Evolutionary conservation across 1,284 basidiomycete species (phyloP), one percentile per base, ranked within the genome.

Genomic region (Coniferiporia sulphurascens): DNA sequence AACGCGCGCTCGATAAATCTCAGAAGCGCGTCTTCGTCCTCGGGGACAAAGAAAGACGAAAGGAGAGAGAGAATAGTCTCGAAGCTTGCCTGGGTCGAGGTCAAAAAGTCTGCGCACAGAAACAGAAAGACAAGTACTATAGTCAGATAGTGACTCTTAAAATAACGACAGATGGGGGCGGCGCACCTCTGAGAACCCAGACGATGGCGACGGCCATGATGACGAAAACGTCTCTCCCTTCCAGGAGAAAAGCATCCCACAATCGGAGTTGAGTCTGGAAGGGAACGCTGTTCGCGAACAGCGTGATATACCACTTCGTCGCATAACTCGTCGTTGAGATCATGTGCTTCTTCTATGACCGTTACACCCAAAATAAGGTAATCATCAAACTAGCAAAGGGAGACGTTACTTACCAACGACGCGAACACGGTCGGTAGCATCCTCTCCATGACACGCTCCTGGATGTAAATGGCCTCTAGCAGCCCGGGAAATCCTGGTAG

Each of bases 301-400:
- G 78, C 1, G 97, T 99, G 72, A 99, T 99, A 73, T 98, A 99
- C 95, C 96, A 99, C 73, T 98, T 98, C 1, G 96, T 98, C 35
- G 94, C 96, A 73, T 96, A 99, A 15, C 93, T 87, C 44, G 94
- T 95, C 3, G 92, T 93, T 4, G 89, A 91, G 63, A 99, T 89
- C 82, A 85, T 89, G 66, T 97, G 87, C 63, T 84, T 87, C 75
- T 87, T 84, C 79, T 81, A 64, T 12, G 6, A 13, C 36, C 36
- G 36, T 38, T 7, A 38, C 7, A 38, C 6, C 36, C 6, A 53
- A 5, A 15, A 34, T 19, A 21, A 41, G 21, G 15, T 58, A n/a
- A n/a, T 51, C 32, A 35, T 3, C 35, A 36, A 27, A 35, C 45
- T 17, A 35, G 21, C 10, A 45, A 22, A 55, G 22, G 9, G 22